phyloP scores from a whole-genome alignment of 805 yeast species.

The Cyberlindnera mrakii region DNA sequence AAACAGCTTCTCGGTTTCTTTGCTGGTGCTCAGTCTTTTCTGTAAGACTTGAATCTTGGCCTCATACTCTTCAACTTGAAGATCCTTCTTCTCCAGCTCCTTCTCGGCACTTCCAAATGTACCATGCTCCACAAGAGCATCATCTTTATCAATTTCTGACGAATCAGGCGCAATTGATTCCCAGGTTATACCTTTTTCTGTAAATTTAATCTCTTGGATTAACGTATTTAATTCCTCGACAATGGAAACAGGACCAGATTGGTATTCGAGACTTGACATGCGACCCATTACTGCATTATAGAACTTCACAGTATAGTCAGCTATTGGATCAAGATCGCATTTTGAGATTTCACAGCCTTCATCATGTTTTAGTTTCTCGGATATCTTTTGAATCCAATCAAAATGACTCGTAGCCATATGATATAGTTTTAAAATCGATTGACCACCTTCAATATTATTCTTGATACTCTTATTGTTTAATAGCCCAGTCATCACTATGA shows the following conservation, averaged over 20 bases:
- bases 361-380: background rate
- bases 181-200: no score
- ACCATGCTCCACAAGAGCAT: background rate
- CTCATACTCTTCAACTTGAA: conserved; percentile 1
- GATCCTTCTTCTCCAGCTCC: background rate
- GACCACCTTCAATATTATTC: background rate
- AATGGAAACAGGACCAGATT: background rate
- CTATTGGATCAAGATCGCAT: background rate
- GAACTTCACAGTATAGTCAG: background rate
- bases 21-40: conserved; percentile 32
- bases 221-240: no score
- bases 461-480: background rate
- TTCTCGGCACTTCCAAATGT: background rate
- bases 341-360: conserved; percentile 1
- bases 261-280: background rate
- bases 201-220: no score
- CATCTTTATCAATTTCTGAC: no score
- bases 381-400: background rate
- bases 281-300: background rate
- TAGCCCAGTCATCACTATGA: background rate
- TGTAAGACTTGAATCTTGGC: conserved; percentile 41
- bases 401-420: no score
- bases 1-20: conserved; percentile 24
- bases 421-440: background rate
- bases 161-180: no score